phyloP scores from a whole-genome alignment of 805 yeast species.

The Kodamaea fukazawae region DNA sequence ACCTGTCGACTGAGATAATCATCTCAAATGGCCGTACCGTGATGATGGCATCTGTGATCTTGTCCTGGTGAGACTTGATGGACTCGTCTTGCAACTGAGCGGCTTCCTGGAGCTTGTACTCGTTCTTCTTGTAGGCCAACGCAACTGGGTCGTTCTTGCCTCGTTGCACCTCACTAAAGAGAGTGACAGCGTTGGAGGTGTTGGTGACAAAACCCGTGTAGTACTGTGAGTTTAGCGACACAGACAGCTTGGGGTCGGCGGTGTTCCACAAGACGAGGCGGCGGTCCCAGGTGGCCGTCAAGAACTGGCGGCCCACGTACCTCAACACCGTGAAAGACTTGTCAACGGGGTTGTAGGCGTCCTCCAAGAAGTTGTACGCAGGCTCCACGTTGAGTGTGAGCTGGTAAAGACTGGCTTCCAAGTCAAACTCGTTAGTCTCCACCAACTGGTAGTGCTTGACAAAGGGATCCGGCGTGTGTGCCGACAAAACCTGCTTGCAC shows the following conservation, averaged over 20 bases:
- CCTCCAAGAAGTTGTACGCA: slow-evolving; percentile 6
- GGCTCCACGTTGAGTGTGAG: slow-evolving; percentile 3
- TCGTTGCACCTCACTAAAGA: slow-evolving; percentile 38
- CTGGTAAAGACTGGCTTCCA: not conserved
- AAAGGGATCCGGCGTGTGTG: slow-evolving; percentile 18
- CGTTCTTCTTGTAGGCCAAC: slow-evolving; percentile 7
- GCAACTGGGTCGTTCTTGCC: slow-evolving; percentile 7
- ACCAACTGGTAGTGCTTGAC: slow-evolving; percentile 23
- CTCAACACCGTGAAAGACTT: slow-evolving; percentile 15
- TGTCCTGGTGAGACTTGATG: slow-evolving; percentile 48
- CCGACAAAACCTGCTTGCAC: slow-evolving; percentile 43
- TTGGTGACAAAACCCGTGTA: slow-evolving; percentile 17
- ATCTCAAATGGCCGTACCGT: slow-evolving; percentile 53
- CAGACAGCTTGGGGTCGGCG: slow-evolving; percentile 15
- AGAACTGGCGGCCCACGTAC: slow-evolving; percentile 12
- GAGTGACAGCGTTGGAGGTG: slow-evolving; percentile 29
- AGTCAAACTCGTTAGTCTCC: slow-evolving; percentile 17
- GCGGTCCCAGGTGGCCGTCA: slow-evolving; percentile 26
- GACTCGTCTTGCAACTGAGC: slow-evolving; percentile 42
- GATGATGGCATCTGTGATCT: slow-evolving; percentile 47
- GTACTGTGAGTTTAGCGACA: slow-evolving; percentile 15
- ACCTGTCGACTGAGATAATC: slow-evolving; percentile 64
- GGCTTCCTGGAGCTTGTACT: slow-evolving; percentile 14
- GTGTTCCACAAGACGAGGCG: slow-evolving; percentile 30
- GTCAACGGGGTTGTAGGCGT: slow-evolving; percentile 5